Evolutionary conservation across 345 rosid species (phyloP).

Genomic region (Erysimum cheiranthoides): DNA sequence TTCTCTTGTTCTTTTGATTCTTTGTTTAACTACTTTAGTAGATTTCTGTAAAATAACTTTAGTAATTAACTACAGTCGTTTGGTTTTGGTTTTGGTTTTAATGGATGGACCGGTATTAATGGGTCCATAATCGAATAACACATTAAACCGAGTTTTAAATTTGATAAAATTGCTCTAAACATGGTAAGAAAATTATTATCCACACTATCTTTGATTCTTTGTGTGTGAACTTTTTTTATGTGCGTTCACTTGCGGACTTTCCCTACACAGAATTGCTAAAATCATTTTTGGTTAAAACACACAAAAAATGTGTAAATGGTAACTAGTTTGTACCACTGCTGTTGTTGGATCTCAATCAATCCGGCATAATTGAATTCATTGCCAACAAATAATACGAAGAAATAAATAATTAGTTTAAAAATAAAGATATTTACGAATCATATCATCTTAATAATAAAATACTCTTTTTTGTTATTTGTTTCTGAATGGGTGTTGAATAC

Average conservation of each 20-base stretch:
- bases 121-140: not conserved
- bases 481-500: not conserved
- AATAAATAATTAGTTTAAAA: not conserved
- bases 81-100: not conserved
- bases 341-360: not conserved
- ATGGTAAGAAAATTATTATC: not conserved
- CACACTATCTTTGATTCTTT: no score
- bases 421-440: not conserved
- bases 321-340: not conserved
- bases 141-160: not conserved
- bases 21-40: constrained; percentile 12
- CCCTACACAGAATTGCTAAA: no score
- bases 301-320: no score
- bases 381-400: not conserved
- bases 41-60: constrained; percentile 23
- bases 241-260: no score
- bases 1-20: constrained; percentile 11
- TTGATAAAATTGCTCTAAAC: not conserved
- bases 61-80: not conserved
- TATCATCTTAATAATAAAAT: not conserved
- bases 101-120: constrained; percentile 4
- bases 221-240: no score
- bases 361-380: no score
- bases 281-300: no score
- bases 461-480: not conserved